These are phyloP conservation scores for Colletotrichum navitas DNA, from an alignment of 2,329 filamentous ascomycete genomes.

Conservation along the genomic window DNA sequence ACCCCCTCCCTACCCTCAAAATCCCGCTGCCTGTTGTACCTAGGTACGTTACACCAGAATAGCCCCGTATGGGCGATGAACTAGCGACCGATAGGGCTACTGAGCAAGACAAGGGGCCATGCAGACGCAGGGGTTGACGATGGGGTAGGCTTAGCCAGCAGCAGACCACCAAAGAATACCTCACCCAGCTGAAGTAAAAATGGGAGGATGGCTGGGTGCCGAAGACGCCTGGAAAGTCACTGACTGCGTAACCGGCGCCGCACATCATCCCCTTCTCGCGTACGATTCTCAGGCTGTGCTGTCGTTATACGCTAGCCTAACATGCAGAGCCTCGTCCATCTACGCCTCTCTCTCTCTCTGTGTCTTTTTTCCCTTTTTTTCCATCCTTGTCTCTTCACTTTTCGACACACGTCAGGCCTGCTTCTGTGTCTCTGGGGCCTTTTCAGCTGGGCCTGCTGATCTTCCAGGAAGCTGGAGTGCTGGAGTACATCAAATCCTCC, in stretches of 20 bases:
- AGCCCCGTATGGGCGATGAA: conserved; percentile 17
- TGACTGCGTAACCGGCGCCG: not conserved
- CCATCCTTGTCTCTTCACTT: not conserved
- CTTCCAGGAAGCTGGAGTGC: conserved; percentile 26
- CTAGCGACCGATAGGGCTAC: conserved; percentile 32
- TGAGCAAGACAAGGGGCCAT: conserved; percentile 40
- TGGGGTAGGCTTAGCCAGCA: not conserved
- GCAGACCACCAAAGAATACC: not conserved
- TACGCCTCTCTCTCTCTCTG: not conserved
- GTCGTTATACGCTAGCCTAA: conserved; percentile 26
- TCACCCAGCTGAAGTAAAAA: not conserved
- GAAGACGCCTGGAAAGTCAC: conserved; percentile 1
- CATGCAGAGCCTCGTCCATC: conserved; percentile 29
- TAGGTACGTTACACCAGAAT: conserved; percentile 8
- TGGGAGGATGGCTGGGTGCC: not conserved
- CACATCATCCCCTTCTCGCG: not conserved
- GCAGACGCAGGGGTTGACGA: conserved; percentile 24
- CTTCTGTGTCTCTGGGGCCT: conserved; percentile 4
- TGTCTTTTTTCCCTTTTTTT: too few species aligned
- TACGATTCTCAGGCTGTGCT: conserved; percentile 20
- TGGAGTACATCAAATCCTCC: conserved; percentile 18
- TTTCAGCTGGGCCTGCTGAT: conserved; percentile 7
- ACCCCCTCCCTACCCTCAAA: not conserved
- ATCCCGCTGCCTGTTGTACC: conserved; percentile 26
- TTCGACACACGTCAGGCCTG: not conserved